Evolutionary conservation across 192 early-diverging fungal genomes (phyloP), one percentile per base, ranked within the genome.

Genomic region (Phlyctochytrium planicorne): DNA sequence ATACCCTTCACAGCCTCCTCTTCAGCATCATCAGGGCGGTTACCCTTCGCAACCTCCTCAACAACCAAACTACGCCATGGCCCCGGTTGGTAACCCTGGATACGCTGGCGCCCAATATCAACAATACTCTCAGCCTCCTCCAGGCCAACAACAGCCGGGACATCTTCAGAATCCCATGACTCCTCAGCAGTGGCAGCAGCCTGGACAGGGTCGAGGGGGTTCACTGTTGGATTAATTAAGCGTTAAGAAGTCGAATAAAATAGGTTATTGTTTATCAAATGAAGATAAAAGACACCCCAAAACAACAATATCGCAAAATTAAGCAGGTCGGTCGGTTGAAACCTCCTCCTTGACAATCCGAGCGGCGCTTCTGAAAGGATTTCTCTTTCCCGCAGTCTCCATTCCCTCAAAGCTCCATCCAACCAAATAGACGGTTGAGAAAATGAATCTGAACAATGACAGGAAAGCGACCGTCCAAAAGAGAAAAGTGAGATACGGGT

Each of bases 381-480:
- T 47, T 20, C 40, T 47, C 40, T 47, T 47, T 20, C 40, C 40
- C 40, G 40, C 40, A 6, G 20, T 20, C 20, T 47, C 40, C 40
- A 47, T 6, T 47, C 40, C 40, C 40, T 72, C 70, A 34, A 64
- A 67, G 57, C 69, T 74, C 65, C 75, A 74, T 34, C 68, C 70
- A 24, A 53, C 53, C 17, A 82, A 67, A 55, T 66, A 82, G 35
- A 78, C 17, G 25, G 34, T 52, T 33, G 67, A 64, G 31, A 72
- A 73, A 3, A 73, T 50, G 65, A 79, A 78, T 23, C 81, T 68
- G 34, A 79, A 33, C 20, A 72, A 12, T 2, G 70, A 59, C 6
- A 82, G 60, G 30, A 33, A 29, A 14, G 78, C 76, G 0, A 82
- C 73, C 34, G 69, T 65, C 74, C 90, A 96, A 71, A 96, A 93